A percentile compares a stretch with the other conserved stretches of the same genome.
phyloP scores from a whole-genome alignment of 805 yeast genomes.

The Hanseniaspora nectarophila region DNA sequence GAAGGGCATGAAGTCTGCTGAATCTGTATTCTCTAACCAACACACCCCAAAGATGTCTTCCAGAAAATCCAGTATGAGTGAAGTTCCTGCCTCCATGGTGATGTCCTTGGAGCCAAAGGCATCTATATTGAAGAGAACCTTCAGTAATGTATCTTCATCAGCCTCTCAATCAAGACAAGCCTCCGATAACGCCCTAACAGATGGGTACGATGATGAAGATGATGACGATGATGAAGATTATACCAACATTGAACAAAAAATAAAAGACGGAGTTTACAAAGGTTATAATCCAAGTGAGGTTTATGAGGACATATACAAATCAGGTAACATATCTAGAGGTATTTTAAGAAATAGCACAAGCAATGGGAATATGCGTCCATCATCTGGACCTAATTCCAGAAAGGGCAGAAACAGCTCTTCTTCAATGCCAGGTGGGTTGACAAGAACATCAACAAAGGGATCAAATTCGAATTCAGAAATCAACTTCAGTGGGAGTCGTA shows the following conservation, averaged over 20 bases:
- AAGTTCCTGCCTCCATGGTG: slow-evolving; percentile 14
- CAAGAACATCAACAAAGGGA: slow-evolving; percentile 12
- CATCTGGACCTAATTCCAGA: neutral
- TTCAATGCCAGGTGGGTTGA: slow-evolving; percentile 2
- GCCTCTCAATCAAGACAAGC: slow-evolving; percentile 15
- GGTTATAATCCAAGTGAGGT: slow-evolving; percentile 11
- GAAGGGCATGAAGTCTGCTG: neutral
- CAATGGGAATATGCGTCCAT: neutral
- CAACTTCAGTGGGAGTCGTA: slow-evolving; percentile 20
- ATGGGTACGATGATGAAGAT: slow-evolving; percentile 12
- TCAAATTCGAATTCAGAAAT: slow-evolving; percentile 12
- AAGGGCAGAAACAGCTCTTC: slow-evolving; percentile 5
- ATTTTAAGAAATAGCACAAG: slow-evolving; percentile 10
- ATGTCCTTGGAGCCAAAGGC: slow-evolving; percentile 12
- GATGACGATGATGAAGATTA: slow-evolving; percentile 10
- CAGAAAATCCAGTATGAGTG: slow-evolving; percentile 14
- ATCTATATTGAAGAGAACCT: slow-evolving; percentile 6
- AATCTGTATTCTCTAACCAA: neutral
- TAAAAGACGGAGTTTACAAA: neutral
- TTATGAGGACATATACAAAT: slow-evolving; percentile 11
- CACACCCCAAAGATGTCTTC: slow-evolving; percentile 9
- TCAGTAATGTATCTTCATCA: slow-evolving; percentile 9
- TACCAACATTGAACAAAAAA: neutral
- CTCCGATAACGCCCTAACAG: slow-evolving; percentile 12
- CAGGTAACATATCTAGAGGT: slow-evolving; percentile 12